Base-by-base conservation (phyloP, 345 rosid species). In the Salix brachista region DNA sequence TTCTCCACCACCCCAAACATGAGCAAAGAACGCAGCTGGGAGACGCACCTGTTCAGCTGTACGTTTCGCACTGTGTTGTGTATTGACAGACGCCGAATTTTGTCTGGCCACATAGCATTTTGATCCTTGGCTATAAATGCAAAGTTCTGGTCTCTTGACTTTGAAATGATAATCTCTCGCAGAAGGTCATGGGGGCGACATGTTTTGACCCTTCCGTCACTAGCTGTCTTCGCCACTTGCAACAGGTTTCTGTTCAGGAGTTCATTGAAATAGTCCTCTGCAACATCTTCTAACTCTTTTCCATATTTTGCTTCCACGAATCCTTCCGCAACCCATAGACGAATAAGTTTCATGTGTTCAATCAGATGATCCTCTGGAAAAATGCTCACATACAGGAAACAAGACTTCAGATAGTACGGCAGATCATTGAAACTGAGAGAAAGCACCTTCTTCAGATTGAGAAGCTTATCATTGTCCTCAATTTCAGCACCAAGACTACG, bases 21-120 rank as follows among this genome's bases (percentile, higher is more conserved):
- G 69, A 77, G 74, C 41, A 81, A 37, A 4, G 84, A 77, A 54
- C 81, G 84, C 37, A 77, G 8, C 56, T 46, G 61, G 26, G 71
- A 67, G 0, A 26, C 54, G 23, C 19, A 62, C 3, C 48, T 46
- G 41, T 67, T 81, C 7, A 25, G 68, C 12, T 52, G 72, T 21
- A 25, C 67, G 21, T 56, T 48, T 32, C 32, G 72, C 65, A 71
- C 3, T 34, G 56, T 65, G n/a, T 78, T 70, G 34, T 73, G 75
- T 7, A 82, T 44, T 13, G 84, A 78, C 3, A 82, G 23, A 41
- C 65, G 81, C 0, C 77, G 68, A 3, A 66, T 37, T 44, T 67
- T 70, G 4, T 65, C 81, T 2, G 16, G 77, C 80, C 75, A 48
- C 0, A 26, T 26, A 6, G 30, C n/a, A 9, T 65, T 60, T 2